These are phyloP conservation scores for Oryza meyeriana DNA, from an alignment of 176 grass and related monocot species.

Conservation along the genomic window DNA sequence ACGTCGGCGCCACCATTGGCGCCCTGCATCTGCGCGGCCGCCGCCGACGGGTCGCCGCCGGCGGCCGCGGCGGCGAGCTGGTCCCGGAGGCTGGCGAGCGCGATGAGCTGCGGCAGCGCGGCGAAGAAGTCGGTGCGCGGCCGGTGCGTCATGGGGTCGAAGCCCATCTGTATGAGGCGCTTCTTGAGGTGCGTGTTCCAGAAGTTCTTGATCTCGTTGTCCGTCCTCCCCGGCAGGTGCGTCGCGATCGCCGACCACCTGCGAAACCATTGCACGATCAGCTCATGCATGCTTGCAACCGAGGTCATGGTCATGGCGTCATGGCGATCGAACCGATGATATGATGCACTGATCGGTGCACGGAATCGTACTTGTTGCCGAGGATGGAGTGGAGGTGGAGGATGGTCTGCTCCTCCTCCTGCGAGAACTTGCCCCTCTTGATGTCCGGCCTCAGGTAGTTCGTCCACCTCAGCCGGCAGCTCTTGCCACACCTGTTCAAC, in stretches of 20 bases:
- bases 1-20: slow-evolving; percentile 7
- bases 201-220: slow-evolving; percentile 94
- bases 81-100: slow-evolving; percentile 57
- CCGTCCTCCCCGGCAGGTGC: slow-evolving; percentile 69
- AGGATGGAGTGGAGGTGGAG: slow-evolving; percentile 71
- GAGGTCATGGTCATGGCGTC: neutral
- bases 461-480: slow-evolving; percentile 85
- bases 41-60: neutral
- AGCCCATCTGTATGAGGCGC: slow-evolving; percentile 85
- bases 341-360: neutral
- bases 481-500: slow-evolving; percentile 82
- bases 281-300: too few species aligned
- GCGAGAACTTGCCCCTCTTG: slow-evolving; percentile 80
- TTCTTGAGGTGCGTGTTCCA: slow-evolving; percentile 98
- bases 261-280: slow-evolving; percentile 1
- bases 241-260: slow-evolving; percentile 85
- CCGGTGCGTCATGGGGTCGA: slow-evolving; percentile 93
- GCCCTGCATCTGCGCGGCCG: neutral
- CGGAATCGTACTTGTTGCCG: slow-evolving; percentile 61
- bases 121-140: slow-evolving; percentile 73
- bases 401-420: slow-evolving; percentile 77
- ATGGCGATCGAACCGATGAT: neutral
- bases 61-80: slow-evolving; percentile 25
- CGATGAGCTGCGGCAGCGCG: slow-evolving; percentile 67
- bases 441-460: slow-evolving; percentile 89